phyloP scores from a whole-genome alignment of 371 early-diverging fungal genomes.

The Parasitella parasitica region DNA sequence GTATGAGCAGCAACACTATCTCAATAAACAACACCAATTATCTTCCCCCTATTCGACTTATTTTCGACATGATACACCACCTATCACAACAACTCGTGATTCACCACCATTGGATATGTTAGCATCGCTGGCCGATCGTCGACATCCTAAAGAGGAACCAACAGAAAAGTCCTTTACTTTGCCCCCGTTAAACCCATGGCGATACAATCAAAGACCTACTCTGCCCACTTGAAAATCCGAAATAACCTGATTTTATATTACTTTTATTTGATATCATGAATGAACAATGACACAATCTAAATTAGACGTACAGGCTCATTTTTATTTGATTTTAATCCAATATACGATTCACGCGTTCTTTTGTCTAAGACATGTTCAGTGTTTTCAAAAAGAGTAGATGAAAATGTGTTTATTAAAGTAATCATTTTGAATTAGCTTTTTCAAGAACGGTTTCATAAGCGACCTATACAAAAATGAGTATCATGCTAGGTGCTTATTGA shows the following conservation, averaged over 20 bases:
- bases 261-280: no score
- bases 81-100: neutral
- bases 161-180: slow-evolving; percentile 20
- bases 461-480: slow-evolving; percentile 53
- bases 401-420: neutral
- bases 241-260: neutral
- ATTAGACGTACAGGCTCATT: no score
- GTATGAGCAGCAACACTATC: neutral
- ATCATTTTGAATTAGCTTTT: slow-evolving; percentile 51
- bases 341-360: no score
- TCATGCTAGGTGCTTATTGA: no score
- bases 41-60: neutral
- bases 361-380: no score
- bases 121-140: slow-evolving; percentile 43
- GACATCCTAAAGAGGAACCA: slow-evolving; percentile 12
- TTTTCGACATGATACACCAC: slow-evolving; percentile 4
- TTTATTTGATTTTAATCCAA: neutral
- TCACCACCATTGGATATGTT: slow-evolving; percentile 33
- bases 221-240: slow-evolving; percentile 10
- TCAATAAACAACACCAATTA: neutral
- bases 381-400: neutral
- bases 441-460: slow-evolving; percentile 74
- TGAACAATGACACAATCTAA: no score
- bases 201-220: slow-evolving; percentile 11
- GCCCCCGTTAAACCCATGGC: slow-evolving; percentile 22